Conservation (phyloP, 139 green algal genomes). For the Chloropicon primus region DNA sequence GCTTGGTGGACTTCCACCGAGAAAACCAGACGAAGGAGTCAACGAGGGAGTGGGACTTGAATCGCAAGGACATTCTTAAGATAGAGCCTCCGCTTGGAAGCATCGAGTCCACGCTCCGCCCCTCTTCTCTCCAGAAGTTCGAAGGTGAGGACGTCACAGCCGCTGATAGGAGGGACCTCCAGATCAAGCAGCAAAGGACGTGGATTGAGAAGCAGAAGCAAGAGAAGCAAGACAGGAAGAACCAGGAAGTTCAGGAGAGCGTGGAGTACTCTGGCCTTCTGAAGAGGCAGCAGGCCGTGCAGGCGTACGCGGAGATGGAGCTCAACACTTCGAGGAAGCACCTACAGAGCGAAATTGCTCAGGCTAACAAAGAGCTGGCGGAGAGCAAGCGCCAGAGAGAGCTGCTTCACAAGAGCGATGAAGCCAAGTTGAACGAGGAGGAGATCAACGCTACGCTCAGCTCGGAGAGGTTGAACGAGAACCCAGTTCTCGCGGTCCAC, state of each 20-base stretch:
- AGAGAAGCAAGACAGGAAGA: neutral
- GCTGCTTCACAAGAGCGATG: neutral
- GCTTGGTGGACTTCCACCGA: neutral
- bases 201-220: neutral
- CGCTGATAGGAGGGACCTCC: neutral
- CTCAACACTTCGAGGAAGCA: neutral
- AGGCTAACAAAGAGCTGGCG: neutral
- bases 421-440: neutral
- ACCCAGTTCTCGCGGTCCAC: neutral
- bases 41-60: neutral
- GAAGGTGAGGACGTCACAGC: neutral
- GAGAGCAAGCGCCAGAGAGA: neutral
- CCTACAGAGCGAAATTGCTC: neutral
- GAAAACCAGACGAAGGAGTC: neutral
- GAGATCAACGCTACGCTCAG: neutral
- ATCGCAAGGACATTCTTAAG: neutral
- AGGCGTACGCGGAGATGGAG: neutral
- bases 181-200: neutral
- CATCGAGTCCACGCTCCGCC: neutral
- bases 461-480: neutral
- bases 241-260: neutral
- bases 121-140: neutral
- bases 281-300: neutral
- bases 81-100: neutral
- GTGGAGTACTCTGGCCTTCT: neutral